These are phyloP conservation scores for Saccharomycopsis amapae DNA, from an alignment of 805 yeast genomes.

Conservation along the genomic window DNA sequence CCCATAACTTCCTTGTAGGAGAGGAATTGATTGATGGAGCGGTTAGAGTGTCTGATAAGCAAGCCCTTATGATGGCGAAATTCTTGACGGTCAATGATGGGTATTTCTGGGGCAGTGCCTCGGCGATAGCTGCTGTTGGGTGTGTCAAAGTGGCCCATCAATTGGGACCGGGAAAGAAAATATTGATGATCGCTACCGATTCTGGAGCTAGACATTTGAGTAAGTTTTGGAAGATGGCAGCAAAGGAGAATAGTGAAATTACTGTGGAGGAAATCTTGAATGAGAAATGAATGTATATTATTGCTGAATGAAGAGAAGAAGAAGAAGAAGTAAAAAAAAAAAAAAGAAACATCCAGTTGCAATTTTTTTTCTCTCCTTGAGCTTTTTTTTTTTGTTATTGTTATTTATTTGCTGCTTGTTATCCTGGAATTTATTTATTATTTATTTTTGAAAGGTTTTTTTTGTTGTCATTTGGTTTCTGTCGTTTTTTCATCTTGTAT, in stretches of 20 bases:
- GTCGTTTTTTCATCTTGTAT: too few relatives aligned
- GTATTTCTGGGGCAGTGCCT: constrained; percentile 82
- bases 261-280: constrained; percentile 31
- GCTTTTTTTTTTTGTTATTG: too few relatives aligned
- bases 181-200: constrained; percentile 87
- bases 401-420: neutral
- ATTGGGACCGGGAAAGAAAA: constrained; percentile 48
- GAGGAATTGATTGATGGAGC: constrained; percentile 70
- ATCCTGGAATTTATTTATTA: too few relatives aligned
- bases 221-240: constrained; percentile 82
- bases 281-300: neutral
- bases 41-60: constrained; percentile 66
- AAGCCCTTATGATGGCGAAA: constrained; percentile 86
- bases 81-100: constrained; percentile 79
- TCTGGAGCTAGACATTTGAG: constrained; percentile 86
- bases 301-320: neutral
- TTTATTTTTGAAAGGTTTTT: too few relatives aligned
- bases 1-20: constrained; percentile 71
- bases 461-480: too few relatives aligned
- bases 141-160: constrained; percentile 53
- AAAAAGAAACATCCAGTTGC: neutral
- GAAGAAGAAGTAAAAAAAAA: too few relatives aligned
- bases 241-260: constrained; percentile 28
- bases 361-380: too few relatives aligned
- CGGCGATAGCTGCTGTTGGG: constrained; percentile 92